These are phyloP conservation scores for Myxozyma kluyveri DNA, from an alignment of 805 yeast species.

Conservation along the genomic window DNA sequence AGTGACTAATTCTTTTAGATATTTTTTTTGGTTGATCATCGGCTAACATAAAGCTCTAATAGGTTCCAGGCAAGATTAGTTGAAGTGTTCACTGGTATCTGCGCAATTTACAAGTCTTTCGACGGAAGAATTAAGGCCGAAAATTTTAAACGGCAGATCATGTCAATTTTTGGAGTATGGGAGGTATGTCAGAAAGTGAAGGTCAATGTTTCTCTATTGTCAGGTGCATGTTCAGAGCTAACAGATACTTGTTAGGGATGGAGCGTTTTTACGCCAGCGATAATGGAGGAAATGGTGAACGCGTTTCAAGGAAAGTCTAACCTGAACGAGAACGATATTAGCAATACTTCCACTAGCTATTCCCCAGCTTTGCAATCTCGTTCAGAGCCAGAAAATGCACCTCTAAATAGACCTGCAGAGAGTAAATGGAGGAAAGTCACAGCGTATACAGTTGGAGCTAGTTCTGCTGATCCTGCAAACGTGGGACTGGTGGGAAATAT, in stretches of 20 bases:
- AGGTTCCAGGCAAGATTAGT: conserved; percentile 20
- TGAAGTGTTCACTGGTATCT: conserved; percentile 17
- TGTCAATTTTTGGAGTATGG: conserved; percentile 25
- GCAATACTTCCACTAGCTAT: no score
- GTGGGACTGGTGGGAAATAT: no score
- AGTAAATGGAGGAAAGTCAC: conserved; percentile 24
- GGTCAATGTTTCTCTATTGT: background rate
- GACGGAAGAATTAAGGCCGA: conserved; percentile 29
- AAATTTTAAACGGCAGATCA: conserved; percentile 25
- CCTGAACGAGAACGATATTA: no score
- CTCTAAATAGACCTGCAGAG: background rate
- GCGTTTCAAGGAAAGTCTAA: conserved; percentile 16
- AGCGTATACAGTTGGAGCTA: background rate
- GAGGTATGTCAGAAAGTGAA: conserved; percentile 15
- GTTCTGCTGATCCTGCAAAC: background rate
- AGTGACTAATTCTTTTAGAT: no score
- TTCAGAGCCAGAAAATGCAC: no score
- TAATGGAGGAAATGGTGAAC: conserved; percentile 13
- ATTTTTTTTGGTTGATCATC: background rate
- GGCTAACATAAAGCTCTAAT: background rate
- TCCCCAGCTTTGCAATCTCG: no score
- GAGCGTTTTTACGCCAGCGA: conserved; percentile 27
- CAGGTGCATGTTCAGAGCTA: background rate
- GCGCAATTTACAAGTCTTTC: conserved; percentile 13
- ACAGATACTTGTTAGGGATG: conserved; percentile 18